phyloP scores from a whole-genome alignment of 768 basidiomycete genomes.

The Naganishia randhawae region DNA sequence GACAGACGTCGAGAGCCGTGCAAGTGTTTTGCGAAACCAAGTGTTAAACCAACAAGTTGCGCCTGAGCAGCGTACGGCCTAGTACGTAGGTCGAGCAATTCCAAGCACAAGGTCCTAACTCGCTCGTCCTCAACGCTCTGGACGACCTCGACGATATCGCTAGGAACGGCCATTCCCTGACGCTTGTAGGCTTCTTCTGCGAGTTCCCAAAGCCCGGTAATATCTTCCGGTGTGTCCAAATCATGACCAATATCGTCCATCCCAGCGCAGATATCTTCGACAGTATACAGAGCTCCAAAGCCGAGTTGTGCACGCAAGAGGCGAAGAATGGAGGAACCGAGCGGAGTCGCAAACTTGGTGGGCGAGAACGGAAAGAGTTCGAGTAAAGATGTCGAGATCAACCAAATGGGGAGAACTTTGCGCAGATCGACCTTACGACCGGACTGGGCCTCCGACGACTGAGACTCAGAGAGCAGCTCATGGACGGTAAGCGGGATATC shows the following conservation, averaged over 20 bases:
- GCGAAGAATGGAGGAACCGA: conserved; percentile 36
- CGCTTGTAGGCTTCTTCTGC: conserved; percentile 10
- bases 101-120: conserved; percentile 12
- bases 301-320: conserved; percentile 33
- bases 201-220: conserved; percentile 24
- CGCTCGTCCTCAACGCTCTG: not conserved
- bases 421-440: not conserved
- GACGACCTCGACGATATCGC: conserved; percentile 18
- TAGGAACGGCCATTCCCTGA: conserved; percentile 1
- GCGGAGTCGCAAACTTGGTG: conserved; percentile 36
- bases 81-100: conserved; percentile 24
- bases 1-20: conserved; percentile 4
- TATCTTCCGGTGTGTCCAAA: conserved; percentile 19
- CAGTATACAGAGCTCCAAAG: conserved; percentile 36
- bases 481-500: conserved; percentile 4
- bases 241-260: conserved; percentile 34
- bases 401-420: conserved; percentile 32
- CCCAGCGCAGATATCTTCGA: conserved; percentile 39
- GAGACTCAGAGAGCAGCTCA: conserved; percentile 7
- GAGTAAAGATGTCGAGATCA: conserved; percentile 36
- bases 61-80: conserved; percentile 20
- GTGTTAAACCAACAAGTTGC: conserved; percentile 18
- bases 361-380: conserved; percentile 41
- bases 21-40: conserved; percentile 19
- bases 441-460: not conserved